Evolutionary conservation across 2,329 filamentous ascomycete genomes (phyloP), one percentile per base, ranked within the genome.

Genomic region (Camillea tinctor): DNA sequence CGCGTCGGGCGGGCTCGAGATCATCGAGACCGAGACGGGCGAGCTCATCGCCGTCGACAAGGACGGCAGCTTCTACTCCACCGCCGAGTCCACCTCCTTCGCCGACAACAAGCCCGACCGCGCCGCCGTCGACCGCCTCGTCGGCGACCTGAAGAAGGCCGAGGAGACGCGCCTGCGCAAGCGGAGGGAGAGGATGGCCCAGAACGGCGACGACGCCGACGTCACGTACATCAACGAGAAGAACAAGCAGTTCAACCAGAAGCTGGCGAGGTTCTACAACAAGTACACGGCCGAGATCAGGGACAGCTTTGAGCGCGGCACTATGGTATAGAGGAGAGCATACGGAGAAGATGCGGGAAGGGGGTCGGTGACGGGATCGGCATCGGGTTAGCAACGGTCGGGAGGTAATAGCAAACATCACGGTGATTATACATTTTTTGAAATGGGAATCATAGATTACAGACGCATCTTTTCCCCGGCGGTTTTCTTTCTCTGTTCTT

Each of bases 211-310:
- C 64, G 91, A 93, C 53, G 89, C 87, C 24, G 95, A 99, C 76
- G 91, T 98, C 69, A 98, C 94, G 7, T 98, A 97, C 78, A 99
- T 99, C 85, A 99, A 99, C 79, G 93, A 97, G 79, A 97, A 99
- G 89, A 99, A 99, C 83, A 98, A 98, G 83, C 93, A 97, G 83
- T 99, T 99, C 81, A 99, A 99, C 86, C 88, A 96, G 80, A 98
- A 99, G 80, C 81, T 99, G 76, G 83, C 90, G 57, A 84, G 95
- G 67, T 99, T 98, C 80, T 99, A 99, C 79, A 95, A 99, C 80
- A 96, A 97, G 81, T 99, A 99, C 77, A 99, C 95, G 52, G 88
- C 91, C 30, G 95, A 99, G 75, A 98, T 99, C 70, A 84, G 95
- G 73, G 95, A 99, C 73, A 97, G 91, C 76, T 99, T 99, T 75